A percentile compares a stretch with the other conserved stretches of the same genome.
These are phyloP conservation scores for Arthrobotrys sinensis DNA, from an alignment of 2,329 filamentous ascomycete species.

Conservation along the genomic window DNA sequence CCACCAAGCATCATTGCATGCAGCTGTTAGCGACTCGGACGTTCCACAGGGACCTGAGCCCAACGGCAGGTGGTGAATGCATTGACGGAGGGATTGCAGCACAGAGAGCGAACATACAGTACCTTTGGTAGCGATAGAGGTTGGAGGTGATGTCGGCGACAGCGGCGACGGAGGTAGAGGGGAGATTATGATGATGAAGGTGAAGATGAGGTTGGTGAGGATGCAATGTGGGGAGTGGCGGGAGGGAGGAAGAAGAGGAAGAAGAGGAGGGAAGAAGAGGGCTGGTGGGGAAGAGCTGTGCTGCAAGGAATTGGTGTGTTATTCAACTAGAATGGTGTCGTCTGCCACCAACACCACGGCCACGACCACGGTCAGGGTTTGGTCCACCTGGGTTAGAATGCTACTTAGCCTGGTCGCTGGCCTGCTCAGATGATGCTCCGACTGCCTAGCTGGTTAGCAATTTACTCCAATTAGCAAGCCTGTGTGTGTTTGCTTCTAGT, in stretches of 20 bases:
- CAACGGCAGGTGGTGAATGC: constrained; percentile 1
- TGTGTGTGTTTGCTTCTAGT: too few species aligned
- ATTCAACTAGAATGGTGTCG: not conserved
- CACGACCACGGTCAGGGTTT: not conserved
- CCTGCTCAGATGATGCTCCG: too few species aligned
- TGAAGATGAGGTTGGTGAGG: not conserved
- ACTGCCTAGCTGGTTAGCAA: not conserved
- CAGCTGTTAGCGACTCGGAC: constrained; percentile 50
- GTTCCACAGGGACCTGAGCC: constrained; percentile 25
- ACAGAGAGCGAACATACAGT: constrained; percentile 27
- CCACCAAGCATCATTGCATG: constrained; percentile 46
- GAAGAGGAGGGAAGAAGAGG: constrained; percentile 5
- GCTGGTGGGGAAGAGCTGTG: constrained; percentile 7
- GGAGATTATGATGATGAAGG: constrained; percentile 29
- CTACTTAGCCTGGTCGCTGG: not conserved
- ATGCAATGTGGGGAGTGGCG: not conserved
- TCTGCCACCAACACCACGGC: not conserved
- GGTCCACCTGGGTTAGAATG: too few species aligned
- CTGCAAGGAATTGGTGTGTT: constrained; percentile 25
- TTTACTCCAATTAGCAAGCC: not conserved
- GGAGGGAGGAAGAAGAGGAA: constrained; percentile 1
- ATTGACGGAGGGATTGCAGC: constrained; percentile 21
- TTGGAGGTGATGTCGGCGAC: constrained; percentile 17
- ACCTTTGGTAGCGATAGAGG: constrained; percentile 43
- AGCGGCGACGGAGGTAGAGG: constrained; percentile 11